These are phyloP conservation scores for Symbiodinium natans DNA, from an alignment of 73 alveolate genomes.

Conservation along the genomic window DNA sequence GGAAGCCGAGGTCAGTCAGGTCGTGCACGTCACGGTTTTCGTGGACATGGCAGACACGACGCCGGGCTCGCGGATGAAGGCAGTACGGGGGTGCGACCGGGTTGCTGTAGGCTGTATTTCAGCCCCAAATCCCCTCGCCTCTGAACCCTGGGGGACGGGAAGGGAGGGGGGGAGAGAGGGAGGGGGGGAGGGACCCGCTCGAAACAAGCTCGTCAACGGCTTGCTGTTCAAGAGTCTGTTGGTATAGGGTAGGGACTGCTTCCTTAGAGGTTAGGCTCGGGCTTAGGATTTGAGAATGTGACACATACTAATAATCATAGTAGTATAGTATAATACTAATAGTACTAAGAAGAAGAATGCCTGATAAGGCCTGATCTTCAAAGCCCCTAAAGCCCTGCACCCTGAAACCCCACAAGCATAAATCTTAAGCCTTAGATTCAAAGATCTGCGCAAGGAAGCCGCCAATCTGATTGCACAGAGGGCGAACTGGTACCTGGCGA, in stretches of 20 bases:
- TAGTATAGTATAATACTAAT: background rate
- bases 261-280: background rate
- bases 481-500: constrained; percentile 59
- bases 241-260: too few relatives aligned
- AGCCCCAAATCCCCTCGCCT: too few relatives aligned
- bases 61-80: constrained; percentile 57
- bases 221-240: too few relatives aligned
- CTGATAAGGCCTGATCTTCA: background rate
- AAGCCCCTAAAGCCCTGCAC: background rate
- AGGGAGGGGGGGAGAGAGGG: too few relatives aligned
- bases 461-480: constrained; percentile 10
- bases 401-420: too few relatives aligned
- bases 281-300: background rate
- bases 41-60: constrained; percentile 19
- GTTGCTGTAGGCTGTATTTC: too few relatives aligned
- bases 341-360: background rate
- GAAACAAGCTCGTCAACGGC: too few relatives aligned
- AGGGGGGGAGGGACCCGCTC: too few relatives aligned
- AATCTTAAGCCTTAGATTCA: too few relatives aligned
- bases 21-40: background rate
- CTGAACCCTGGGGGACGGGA: too few relatives aligned
- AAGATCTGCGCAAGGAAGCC: constrained; percentile 14
- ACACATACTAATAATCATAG: too few relatives aligned
- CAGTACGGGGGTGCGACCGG: too few relatives aligned
- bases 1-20: background rate